Evolutionary conservation across 148 eudicot genomes (phyloP).

Genomic region (Cornus controversa): DNA sequence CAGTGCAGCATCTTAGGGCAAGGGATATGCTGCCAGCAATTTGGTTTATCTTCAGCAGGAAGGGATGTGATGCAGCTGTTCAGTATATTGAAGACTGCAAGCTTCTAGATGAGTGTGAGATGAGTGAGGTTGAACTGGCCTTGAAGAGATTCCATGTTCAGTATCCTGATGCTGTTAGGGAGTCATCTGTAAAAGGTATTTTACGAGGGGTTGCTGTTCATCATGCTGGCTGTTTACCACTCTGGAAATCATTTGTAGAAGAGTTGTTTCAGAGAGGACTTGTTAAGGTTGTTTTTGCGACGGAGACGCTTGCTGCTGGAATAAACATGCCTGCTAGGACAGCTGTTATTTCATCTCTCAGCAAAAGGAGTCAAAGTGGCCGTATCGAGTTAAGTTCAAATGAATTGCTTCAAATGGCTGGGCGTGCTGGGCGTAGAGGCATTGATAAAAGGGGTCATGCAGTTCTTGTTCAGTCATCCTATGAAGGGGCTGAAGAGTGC

Average conservation of each 20-base stretch:
- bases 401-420: slow-evolving; percentile 98
- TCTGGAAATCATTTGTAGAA: slow-evolving; percentile 95
- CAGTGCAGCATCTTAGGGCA: slow-evolving; percentile 70
- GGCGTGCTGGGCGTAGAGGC: slow-evolving; percentile 99
- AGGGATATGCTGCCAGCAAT: slow-evolving; percentile 95
- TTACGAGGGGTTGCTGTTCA: slow-evolving; percentile 90
- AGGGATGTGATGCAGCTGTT: slow-evolving; percentile 99
- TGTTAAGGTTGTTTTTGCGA: slow-evolving; percentile 94
- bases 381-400: slow-evolving; percentile 67
- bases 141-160: slow-evolving; percentile 73
- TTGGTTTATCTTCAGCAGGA: slow-evolving; percentile 99
- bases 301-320: slow-evolving; percentile 99
- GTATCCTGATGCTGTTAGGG: slow-evolving; percentile 97
- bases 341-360: slow-evolving; percentile 89
- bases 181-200: slow-evolving; percentile 79
- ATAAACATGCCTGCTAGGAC: slow-evolving; percentile 99
- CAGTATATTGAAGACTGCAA: slow-evolving; percentile 77
- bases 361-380: slow-evolving; percentile 92
- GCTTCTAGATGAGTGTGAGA: slow-evolving; percentile 86
- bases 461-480: slow-evolving; percentile 86
- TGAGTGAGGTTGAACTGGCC: slow-evolving; percentile 83
- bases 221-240: slow-evolving; percentile 99
- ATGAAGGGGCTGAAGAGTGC: slow-evolving; percentile 94
- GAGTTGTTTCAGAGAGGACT: slow-evolving; percentile 93
- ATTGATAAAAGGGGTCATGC: slow-evolving; percentile 92